Evolutionary conservation across 2,329 filamentous ascomycete genomes (phyloP).

Genomic region (Tolypocladium endophyticum): DNA sequence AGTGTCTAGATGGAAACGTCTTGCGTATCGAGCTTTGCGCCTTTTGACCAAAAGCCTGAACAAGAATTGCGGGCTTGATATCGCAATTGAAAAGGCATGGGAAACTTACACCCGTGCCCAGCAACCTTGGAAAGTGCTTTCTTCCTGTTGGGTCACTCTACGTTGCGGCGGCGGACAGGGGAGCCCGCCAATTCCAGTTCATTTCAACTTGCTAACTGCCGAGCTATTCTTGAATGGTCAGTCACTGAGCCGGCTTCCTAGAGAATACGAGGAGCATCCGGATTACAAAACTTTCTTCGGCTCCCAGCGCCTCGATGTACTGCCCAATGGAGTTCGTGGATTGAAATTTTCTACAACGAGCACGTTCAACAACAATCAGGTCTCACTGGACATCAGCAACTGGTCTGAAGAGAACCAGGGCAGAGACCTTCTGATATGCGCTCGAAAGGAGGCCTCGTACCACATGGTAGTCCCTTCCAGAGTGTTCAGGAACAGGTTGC

Average conservation of each 20-base stretch:
- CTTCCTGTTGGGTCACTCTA: not conserved
- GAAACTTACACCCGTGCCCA: not conserved
- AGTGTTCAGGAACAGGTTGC: constrained; percentile 18
- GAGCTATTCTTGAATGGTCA: constrained; percentile 40
- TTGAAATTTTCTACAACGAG: constrained; percentile 30
- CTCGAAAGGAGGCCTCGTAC: constrained; percentile 2
- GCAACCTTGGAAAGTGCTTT: not conserved
- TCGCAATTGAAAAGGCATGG: not conserved
- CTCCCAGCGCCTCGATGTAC: constrained; percentile 27
- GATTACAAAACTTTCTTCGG: constrained; percentile 35
- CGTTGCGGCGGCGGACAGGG: not conserved
- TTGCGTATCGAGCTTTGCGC: not conserved
- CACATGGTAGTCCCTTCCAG: constrained; percentile 20
- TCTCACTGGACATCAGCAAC: constrained; percentile 23
- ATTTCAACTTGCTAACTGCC: constrained; percentile 40
- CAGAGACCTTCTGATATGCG: constrained; percentile 19
- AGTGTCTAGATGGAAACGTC: not conserved
- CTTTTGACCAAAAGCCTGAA: not conserved
- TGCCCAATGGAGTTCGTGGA: constrained; percentile 23
- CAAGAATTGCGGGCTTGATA: not conserved
- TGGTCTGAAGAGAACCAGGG: not conserved
- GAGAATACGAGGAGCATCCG: constrained; percentile 26
- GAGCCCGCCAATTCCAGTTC: constrained; percentile 13
- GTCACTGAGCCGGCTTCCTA: constrained; percentile 35
- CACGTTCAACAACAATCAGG: constrained; percentile 13